Conservation (phyloP, 495 filamentous ascomycete species). For the Evernia prunastri region DNA sequence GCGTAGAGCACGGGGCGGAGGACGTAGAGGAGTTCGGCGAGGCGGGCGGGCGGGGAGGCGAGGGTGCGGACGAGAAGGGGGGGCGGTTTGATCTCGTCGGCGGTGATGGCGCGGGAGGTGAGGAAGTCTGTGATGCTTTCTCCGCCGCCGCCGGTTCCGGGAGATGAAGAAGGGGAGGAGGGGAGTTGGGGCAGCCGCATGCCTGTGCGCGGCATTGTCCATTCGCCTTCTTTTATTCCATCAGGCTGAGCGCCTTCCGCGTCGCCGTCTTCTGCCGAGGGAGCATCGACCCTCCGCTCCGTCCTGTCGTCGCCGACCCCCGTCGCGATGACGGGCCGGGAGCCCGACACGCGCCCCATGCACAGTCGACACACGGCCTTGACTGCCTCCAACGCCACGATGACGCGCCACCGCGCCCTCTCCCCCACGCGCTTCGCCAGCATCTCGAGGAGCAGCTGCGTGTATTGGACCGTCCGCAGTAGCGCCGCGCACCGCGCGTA, state of each 20-base stretch:
- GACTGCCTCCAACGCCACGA: constrained; percentile 77
- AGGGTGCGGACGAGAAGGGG: constrained; percentile 68
- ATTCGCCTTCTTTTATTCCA: constrained; percentile 47
- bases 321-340: constrained; percentile 20
- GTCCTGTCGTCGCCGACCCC: constrained; percentile 17
- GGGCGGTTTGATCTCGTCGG: constrained; percentile 92
- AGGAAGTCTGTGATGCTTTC: constrained; percentile 66
- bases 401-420: constrained; percentile 76
- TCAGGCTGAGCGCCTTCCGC: constrained; percentile 26
- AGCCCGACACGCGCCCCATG: constrained; percentile 69
- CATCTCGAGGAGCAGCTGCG: constrained; percentile 82
- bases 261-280: constrained; percentile 36
- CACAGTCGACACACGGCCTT: constrained; percentile 84
- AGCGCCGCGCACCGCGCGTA: constrained; percentile 73
- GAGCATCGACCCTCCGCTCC: constrained; percentile 16
- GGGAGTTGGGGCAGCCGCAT: constrained; percentile 76
- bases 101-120: constrained; percentile 82
- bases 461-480: constrained; percentile 86
- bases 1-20: constrained; percentile 85
- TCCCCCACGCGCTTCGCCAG: constrained; percentile 75
- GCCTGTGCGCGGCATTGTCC: constrained; percentile 94
- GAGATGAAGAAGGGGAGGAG: constrained; percentile 36
- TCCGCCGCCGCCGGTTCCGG: constrained; percentile 40
- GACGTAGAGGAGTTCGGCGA: constrained; percentile 87
- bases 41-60: constrained; percentile 59